These are phyloP conservation scores for Macadamia tetraphylla DNA, from an alignment of 164 flowering plant genomes.

Conservation along the genomic window DNA sequence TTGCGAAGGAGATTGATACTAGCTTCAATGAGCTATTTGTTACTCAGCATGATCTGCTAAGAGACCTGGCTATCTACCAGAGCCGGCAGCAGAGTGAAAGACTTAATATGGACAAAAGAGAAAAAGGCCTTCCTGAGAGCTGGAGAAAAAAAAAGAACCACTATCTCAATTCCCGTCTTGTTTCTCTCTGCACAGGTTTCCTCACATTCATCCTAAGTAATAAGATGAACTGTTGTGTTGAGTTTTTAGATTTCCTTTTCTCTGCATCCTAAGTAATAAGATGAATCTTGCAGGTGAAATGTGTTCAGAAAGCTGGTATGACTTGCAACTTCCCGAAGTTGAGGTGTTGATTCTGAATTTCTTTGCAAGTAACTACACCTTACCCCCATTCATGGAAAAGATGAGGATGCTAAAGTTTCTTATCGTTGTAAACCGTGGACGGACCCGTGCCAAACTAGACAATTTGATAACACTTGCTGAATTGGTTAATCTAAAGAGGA, in stretches of 20 bases:
- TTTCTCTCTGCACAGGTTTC: conserved; percentile 42
- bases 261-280: too few species aligned
- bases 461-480: conserved; percentile 2
- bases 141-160: conserved; percentile 11
- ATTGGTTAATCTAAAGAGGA: conserved; percentile 19
- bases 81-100: conserved; percentile 24
- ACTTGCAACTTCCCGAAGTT: conserved; percentile 18
- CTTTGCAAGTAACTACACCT: conserved; percentile 8
- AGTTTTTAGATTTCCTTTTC: not conserved
- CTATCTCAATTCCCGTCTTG: conserved; percentile 19
- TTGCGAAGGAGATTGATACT: not conserved
- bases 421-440: conserved; percentile 16
- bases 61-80: conserved; percentile 33
- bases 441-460: conserved; percentile 10
- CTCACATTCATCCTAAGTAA: too few species aligned
- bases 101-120: conserved; percentile 18
- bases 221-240: too few species aligned
- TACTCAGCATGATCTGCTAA: conserved; percentile 43
- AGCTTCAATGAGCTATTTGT: conserved; percentile 27
- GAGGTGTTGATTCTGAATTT: conserved; percentile 29
- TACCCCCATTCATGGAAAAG: conserved; percentile 23
- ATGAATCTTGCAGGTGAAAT: conserved; percentile 16
- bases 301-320: conserved; percentile 21
- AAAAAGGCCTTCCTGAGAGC: conserved; percentile 21
- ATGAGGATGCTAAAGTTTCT: conserved; percentile 25